These are phyloP conservation scores for Pichia paraexigua DNA, from an alignment of 805 yeast species.

Conservation along the genomic window DNA sequence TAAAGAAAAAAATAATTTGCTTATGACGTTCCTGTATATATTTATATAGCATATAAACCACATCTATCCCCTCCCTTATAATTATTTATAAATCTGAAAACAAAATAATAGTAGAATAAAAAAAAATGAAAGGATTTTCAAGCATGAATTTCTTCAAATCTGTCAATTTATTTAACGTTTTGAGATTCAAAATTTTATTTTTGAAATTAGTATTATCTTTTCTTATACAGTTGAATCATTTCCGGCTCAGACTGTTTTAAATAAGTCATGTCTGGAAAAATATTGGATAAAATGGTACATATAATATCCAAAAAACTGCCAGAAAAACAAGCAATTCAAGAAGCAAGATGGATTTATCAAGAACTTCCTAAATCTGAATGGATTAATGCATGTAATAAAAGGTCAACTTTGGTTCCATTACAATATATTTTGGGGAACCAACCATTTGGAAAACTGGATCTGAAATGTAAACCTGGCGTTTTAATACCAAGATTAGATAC, in stretches of 20 bases:
- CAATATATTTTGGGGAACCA: constrained; percentile 82
- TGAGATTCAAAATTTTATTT: not conserved
- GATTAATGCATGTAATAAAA: constrained; percentile 42
- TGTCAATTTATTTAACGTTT: not conserved
- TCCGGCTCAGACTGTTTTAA: not conserved
- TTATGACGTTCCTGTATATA: not conserved
- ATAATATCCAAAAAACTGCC: constrained; percentile 12
- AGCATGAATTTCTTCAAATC: not conserved
- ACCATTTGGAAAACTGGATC: constrained; percentile 70
- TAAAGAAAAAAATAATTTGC: not conserved
- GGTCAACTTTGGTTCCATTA: constrained; percentile 57
- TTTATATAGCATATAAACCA: not conserved
- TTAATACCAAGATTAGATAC: constrained; percentile 94
- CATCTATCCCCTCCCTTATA: not conserved
- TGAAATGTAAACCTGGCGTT: constrained; percentile 55
- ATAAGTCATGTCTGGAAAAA: not conserved
- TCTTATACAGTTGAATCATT: too few relatives aligned
- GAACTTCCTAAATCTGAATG: constrained; percentile 46
- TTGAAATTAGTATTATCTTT: too few relatives aligned
- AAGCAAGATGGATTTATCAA: constrained; percentile 53
- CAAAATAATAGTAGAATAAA: not conserved
- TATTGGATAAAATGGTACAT: not conserved
- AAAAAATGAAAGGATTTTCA: not conserved
- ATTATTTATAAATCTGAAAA: not conserved
- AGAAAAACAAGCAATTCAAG: constrained; percentile 39